Evolutionary conservation across 2,329 filamentous ascomycete species (phyloP).

Genomic region (Mycosphaerella sp.): DNA sequence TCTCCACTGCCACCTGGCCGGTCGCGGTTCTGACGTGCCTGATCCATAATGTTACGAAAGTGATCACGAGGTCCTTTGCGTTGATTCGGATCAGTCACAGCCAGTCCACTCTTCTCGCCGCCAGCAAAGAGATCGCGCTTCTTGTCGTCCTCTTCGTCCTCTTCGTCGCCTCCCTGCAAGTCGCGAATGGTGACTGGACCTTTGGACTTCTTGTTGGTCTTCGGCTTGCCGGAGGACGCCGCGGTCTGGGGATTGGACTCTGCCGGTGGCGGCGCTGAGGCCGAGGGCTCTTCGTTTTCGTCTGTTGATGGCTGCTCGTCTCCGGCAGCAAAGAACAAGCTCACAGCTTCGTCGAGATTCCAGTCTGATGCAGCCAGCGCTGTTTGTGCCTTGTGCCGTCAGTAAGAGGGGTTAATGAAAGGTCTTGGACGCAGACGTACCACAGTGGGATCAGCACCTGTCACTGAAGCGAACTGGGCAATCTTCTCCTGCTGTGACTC

Average conservation of each 20-base stretch:
- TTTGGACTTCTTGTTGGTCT: constrained; percentile 23
- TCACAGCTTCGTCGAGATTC: constrained; percentile 41
- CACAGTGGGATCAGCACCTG: constrained; percentile 31
- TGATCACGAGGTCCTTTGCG: constrained; percentile 35
- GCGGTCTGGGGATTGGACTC: constrained; percentile 13
- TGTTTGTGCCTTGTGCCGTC: constrained; percentile 38
- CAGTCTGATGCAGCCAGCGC: constrained; percentile 41
- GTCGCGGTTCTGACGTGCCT: constrained; percentile 51
- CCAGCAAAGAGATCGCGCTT: constrained; percentile 70
- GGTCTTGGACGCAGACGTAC: constrained; percentile 21
- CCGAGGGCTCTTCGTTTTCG: constrained; percentile 20
- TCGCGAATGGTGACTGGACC: constrained; percentile 42
- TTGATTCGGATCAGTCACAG: constrained; percentile 58
- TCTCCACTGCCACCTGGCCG: constrained; percentile 48
- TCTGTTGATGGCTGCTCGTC: constrained; percentile 37
- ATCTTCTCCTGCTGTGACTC: constrained; percentile 30
- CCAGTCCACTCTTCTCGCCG: constrained; percentile 74
- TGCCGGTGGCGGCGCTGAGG: constrained; percentile 12
- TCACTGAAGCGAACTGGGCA: constrained; percentile 35
- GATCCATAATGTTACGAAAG: constrained; percentile 46
- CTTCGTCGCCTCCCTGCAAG: constrained; percentile 48
- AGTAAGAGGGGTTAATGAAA: background rate
- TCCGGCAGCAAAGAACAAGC: constrained; percentile 40
- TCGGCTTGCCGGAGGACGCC: constrained; percentile 20
- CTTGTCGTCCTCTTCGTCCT: constrained; percentile 55